Conservation (phyloP, 2,329 filamentous ascomycete genomes). For the Uncinocarpus reesii region DNA sequence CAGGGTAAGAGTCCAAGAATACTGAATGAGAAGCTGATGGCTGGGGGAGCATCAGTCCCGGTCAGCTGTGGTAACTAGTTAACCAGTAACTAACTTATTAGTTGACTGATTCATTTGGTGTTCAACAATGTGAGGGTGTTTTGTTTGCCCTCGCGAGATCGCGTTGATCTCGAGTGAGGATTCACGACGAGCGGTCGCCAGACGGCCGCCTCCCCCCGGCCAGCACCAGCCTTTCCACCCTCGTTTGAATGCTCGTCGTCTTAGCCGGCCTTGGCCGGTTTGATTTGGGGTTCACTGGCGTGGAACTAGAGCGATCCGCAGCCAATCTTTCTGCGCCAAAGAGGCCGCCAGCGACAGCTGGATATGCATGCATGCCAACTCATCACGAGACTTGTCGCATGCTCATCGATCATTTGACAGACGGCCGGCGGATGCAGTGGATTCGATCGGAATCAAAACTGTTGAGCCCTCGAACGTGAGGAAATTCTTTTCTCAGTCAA, state of each 20-base stretch:
- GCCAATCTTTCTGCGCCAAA: slow-evolving; percentile 1
- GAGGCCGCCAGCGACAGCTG: slow-evolving; percentile 7
- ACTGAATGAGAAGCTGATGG: too few relatives aligned
- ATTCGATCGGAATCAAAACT: too few relatives aligned
- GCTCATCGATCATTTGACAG: slow-evolving; percentile 16
- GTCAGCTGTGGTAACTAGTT: too few relatives aligned
- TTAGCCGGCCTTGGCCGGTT: slow-evolving; percentile 1
- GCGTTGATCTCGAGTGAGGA: too few relatives aligned
- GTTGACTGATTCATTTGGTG: too few relatives aligned
- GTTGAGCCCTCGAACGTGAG: neutral
- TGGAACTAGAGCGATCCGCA: slow-evolving; percentile 2
- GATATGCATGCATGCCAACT: slow-evolving; percentile 22
- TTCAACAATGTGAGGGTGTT: too few relatives aligned
- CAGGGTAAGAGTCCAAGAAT: too few relatives aligned
- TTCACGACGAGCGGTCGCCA: neutral
- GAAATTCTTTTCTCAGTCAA: neutral
- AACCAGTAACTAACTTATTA: too few relatives aligned
- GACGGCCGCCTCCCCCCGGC: neutral
- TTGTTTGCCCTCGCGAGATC: too few relatives aligned
- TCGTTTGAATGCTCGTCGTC: too few relatives aligned
- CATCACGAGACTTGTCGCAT: slow-evolving; percentile 17
- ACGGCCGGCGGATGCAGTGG: slow-evolving; percentile 5
- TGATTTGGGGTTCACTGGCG: slow-evolving; percentile 3
- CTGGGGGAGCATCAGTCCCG: too few relatives aligned
- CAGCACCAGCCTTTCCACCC: neutral